A percentile compares a stretch with the other conserved stretches of the same genome.
phyloP scores from a whole-genome alignment of 345 rosid species.

The Eucalyptus caleyi region DNA sequence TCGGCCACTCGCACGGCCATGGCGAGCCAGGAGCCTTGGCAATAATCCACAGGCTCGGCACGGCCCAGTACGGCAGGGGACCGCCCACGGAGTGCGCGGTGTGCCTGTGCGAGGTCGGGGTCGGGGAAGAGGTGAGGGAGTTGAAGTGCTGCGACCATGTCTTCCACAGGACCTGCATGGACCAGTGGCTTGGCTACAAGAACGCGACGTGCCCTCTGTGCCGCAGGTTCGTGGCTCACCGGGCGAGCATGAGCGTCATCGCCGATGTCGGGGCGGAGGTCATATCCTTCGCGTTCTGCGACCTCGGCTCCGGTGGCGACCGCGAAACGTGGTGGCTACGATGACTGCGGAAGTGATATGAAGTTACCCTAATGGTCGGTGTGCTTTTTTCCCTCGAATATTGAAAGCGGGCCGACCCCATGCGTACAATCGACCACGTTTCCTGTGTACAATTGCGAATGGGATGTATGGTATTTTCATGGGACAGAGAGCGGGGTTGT shows the following conservation, averaged over 20 bases:
- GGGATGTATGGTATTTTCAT: background rate
- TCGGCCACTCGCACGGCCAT: background rate
- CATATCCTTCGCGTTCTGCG: background rate
- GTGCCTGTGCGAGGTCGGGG: slow-evolving; percentile 7
- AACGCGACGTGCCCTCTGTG: slow-evolving; percentile 25
- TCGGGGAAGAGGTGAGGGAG: slow-evolving; percentile 11
- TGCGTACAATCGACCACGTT: background rate
- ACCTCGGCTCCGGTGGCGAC: background rate
- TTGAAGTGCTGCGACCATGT: slow-evolving; percentile 16
- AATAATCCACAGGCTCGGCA: background rate
- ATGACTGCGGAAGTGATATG: background rate
- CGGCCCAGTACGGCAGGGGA: background rate
- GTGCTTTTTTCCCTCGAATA: background rate
- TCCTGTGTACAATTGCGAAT: background rate
- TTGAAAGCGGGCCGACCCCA: background rate
- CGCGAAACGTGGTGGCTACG: slow-evolving; percentile 27
- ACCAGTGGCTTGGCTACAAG: slow-evolving; percentile 5
- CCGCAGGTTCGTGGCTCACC: background rate
- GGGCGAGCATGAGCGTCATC: background rate
- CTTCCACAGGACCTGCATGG: slow-evolving; percentile 25
- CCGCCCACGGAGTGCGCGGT: background rate
- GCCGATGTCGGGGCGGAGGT: background rate
- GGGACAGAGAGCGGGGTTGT: background rate
- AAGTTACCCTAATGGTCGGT: background rate
- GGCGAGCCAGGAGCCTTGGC: background rate